Conservation (phyloP, 2,329 filamentous ascomycete genomes). For the Tolypocladium inflatum region DNA sequence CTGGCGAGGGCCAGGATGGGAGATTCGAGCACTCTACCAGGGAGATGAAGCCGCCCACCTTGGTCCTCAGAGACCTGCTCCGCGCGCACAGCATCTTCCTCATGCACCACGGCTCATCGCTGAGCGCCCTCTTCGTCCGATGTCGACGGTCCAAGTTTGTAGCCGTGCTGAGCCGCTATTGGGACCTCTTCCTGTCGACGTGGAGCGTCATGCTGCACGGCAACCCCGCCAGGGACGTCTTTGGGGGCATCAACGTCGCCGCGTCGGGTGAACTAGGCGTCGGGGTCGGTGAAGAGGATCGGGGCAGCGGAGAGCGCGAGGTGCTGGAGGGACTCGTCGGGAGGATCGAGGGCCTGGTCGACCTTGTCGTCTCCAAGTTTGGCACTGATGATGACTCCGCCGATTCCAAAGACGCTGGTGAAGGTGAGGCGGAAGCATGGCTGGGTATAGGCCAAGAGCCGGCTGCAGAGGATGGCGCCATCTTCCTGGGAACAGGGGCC, state of each 20-base stretch:
- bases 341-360: constrained; percentile 74
- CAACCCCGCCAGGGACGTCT: constrained; percentile 72
- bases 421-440: constrained; percentile 42
- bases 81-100: constrained; percentile 79
- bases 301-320: constrained; percentile 86
- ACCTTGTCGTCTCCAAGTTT: constrained; percentile 81
- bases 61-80: constrained; percentile 72
- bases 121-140: constrained; percentile 59
- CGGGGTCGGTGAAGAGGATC: constrained; percentile 90
- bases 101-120: constrained; percentile 72
- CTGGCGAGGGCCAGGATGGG: constrained; percentile 28
- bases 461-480: constrained; percentile 65
- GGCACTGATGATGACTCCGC: constrained; percentile 37
- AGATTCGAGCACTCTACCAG: constrained; percentile 75
- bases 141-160: constrained; percentile 60
- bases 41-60: constrained; percentile 73
- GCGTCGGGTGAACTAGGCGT: constrained; percentile 86
- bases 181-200: constrained; percentile 57
- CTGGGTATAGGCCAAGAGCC: constrained; percentile 62
- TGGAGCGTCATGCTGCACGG: constrained; percentile 91
- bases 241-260: constrained; percentile 77
- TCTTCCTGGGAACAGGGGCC: constrained; percentile 74
- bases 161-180: constrained; percentile 66
- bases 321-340: constrained; percentile 82
- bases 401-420: constrained; percentile 11